These are phyloP conservation scores for Teunomyces atbi DNA, from an alignment of 805 yeast genomes.

Conservation along the genomic window DNA sequence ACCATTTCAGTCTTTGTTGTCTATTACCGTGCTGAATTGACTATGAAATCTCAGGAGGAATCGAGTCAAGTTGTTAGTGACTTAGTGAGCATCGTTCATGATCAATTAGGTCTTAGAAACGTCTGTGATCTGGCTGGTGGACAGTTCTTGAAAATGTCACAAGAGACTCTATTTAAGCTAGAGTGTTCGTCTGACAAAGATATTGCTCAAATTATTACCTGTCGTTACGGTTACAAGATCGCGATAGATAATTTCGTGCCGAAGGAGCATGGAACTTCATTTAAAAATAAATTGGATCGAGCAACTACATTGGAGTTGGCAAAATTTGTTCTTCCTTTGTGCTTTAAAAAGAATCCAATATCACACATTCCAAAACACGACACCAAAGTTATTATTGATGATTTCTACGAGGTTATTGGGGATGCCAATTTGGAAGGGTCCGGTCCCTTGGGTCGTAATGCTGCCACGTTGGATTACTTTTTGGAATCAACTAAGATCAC, in stretches of 20 bases:
- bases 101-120: constrained; percentile 64
- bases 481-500: constrained; percentile 46
- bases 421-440: constrained; percentile 52
- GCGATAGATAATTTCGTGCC: constrained; percentile 61
- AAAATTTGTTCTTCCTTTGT: constrained; percentile 52
- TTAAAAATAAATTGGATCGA: constrained; percentile 25
- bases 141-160: constrained; percentile 56
- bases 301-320: constrained; percentile 37
- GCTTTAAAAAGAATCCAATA: constrained; percentile 59
- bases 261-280: constrained; percentile 57
- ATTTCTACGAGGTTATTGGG: constrained; percentile 67
- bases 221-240: constrained; percentile 70
- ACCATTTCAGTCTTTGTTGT: constrained; percentile 36
- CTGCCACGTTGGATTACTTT: constrained; percentile 43
- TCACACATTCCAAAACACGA: constrained; percentile 64
- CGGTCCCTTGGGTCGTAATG: constrained; percentile 45
- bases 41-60: neutral
- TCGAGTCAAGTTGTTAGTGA: constrained; percentile 31
- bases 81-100: constrained; percentile 62
- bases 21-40: constrained; percentile 26
- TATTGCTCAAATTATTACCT: constrained; percentile 71
- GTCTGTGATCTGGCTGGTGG: constrained; percentile 71
- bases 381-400: constrained; percentile 69
- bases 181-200: constrained; percentile 56
- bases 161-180: constrained; percentile 48